Percentiles rank a stretch among this genome's conserved stretches.
Evolutionary conservation across 176 grass and related monocot genomes (phyloP).

Genomic region (Echinochloa phyllopogon): DNA sequence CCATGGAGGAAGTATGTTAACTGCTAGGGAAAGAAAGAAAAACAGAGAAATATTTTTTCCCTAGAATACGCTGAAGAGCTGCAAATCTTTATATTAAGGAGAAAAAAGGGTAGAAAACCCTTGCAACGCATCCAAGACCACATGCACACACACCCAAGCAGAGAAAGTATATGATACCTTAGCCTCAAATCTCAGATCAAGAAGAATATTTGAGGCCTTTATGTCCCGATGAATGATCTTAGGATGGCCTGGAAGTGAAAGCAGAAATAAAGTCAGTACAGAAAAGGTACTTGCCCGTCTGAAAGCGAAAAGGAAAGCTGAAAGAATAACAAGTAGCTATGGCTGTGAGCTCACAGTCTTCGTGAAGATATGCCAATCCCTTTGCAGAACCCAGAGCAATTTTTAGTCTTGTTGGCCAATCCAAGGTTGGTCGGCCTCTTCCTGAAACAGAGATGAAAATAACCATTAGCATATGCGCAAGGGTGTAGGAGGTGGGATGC

Average conservation of each 20-base stretch:
- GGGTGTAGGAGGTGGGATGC: conserved; percentile 26
- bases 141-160: background rate
- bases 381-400: conserved; percentile 84
- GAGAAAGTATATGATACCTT: conserved; percentile 51
- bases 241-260: conserved; percentile 59
- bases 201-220: conserved; percentile 75
- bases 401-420: conserved; percentile 71
- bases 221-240: conserved; percentile 86
- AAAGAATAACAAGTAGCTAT: conserved; percentile 29
- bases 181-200: conserved; percentile 73
- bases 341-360: conserved; percentile 72
- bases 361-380: conserved; percentile 85
- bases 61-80: no score
- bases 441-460: conserved; percentile 40
- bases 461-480: conserved; percentile 36
- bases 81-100: no score
- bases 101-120: no score
- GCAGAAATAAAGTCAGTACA: conserved; percentile 22
- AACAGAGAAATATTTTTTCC: background rate
- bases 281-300: background rate
- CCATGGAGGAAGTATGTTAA: background rate
- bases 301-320: conserved; percentile 28
- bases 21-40: conserved; percentile 8
- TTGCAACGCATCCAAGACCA: no score
- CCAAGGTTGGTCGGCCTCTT: conserved; percentile 57